A percentile compares a stretch with the other conserved stretches of the same genome.
These are phyloP conservation scores for Eutrema heterophyllum DNA, from an alignment of 345 rosid species.

Conservation along the genomic window DNA sequence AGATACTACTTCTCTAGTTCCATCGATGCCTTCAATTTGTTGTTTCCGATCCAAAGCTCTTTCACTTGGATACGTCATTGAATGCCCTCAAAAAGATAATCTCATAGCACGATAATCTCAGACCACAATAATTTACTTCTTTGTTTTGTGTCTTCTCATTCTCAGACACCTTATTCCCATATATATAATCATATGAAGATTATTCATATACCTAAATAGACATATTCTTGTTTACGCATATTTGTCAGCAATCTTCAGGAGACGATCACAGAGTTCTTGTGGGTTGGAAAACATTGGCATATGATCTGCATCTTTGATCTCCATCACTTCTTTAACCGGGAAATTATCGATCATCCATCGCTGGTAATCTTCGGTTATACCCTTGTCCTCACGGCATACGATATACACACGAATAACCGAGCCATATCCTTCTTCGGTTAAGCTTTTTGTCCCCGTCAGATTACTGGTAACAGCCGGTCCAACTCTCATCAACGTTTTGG, in stretches of 20 bases:
- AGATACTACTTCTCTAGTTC: too few species aligned
- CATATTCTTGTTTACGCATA: not conserved
- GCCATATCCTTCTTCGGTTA: conserved; percentile 33
- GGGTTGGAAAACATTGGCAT: conserved; percentile 47
- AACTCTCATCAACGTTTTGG: conserved; percentile 30
- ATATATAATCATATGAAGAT: too few species aligned
- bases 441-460: conserved; percentile 15
- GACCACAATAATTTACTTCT: too few species aligned
- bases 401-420: conserved; percentile 31
- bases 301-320: conserved; percentile 37
- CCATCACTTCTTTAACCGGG: conserved; percentile 33
- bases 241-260: conserved; percentile 19
- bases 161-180: too few species aligned
- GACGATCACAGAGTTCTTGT: conserved; percentile 21
- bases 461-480: conserved; percentile 23
- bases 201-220: too few species aligned
- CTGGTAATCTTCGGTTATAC: conserved; percentile 18
- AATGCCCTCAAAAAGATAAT: too few species aligned
- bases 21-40: too few species aligned
- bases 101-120: too few species aligned
- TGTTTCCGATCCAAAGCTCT: too few species aligned
- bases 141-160: too few species aligned
- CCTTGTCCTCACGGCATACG: conserved; percentile 28
- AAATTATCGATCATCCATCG: conserved; percentile 33
- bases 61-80: too few species aligned